Base-by-base conservation (phyloP, 306 rosid genomes). In the Prunus persica region DNA sequence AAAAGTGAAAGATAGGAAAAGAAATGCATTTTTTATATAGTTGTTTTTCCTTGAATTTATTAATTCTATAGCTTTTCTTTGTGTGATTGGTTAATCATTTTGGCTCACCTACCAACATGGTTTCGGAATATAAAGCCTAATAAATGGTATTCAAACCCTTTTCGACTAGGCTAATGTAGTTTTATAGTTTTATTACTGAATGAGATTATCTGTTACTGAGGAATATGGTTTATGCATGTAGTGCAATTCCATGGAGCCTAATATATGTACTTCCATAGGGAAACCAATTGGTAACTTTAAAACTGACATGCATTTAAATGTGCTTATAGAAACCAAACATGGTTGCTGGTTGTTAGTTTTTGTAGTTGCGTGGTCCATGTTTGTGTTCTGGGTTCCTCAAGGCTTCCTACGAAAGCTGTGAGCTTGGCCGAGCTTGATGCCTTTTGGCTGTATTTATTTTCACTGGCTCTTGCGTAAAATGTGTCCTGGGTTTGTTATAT, bases 371-470 rank as follows among this genome's bases (percentile, higher is more conserved):
- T 58, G 28, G 62, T n/a, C 45, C 77, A 41, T 58, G 56, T 24
- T 56, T 25, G 6, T 25, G 6, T 43, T 73, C 25, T 24, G 43
- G 67, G 41, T 58, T 73, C 56, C 45, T 58, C 1, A 18, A 58
- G 67, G 77, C 43, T 24, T 58, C 13, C 25, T 56, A 0, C 24
- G 67, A 6, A 2, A 24, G 55, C 13, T 63, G 22, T 15, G 27
- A 41, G 67, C 38, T 22, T 71, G 15, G 51, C 46, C 5, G 14
- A 12, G 65, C 51, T 71, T 72, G 76, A 18, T 56, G 76, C 38
- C 54, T 56, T 72, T 72, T 25, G 13, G 38, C 41, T 72, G 14
- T 56, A n/a, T 63, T 32, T 27, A n/a, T 32, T 12, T 50, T 18
- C 14, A 63, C 32, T 62, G 11, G 6, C 51, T n/a, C 27, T 20